Evolutionary conservation across 306 rosid species (phyloP), one percentile per base, ranked within the genome.

Genomic region (Inga oerstediana): DNA sequence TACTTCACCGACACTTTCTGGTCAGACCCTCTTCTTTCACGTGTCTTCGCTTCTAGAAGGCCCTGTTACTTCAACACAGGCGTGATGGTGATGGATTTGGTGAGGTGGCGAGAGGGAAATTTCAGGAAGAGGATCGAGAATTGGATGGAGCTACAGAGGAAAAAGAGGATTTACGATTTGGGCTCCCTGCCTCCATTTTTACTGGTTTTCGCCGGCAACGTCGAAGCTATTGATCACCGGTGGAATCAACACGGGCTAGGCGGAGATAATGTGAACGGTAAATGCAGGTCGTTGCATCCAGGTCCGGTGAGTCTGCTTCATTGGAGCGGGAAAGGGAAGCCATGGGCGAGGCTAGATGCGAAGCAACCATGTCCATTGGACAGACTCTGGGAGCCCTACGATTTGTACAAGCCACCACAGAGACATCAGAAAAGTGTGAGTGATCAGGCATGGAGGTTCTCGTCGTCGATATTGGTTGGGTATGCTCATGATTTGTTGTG

Each of bases 301-400:
- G 99, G 99, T 8, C 99, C 98, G 14, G 99, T 96, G 4, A 91
- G 95, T 46, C 79, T 96, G 68, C 86, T 96, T 7, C 99, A 96
- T 83, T 96, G 99, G 99, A 94, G 98, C 39, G 99, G 99, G 3
- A 96, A 96, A 43, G 99, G 99, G 52, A 96, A 96, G 81, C 99
- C 99, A 0, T 96, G 99, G 99, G 99, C 89, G 3, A 89, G 99
- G 79, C 89, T 96, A 4, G 99, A 96, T 10, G 86, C 80, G 10
- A 85, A 87, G 37, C 85, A 89, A 10, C 90, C 99, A 12, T 96
- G 99, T 74, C 93, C 94, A 0, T 75, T 96, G 39, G 99, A 96
- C 77, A 76, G 85, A 5, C 90, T 96, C 3, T 96, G 99, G 99
- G 91, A 91, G 87, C 99, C 99, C 17, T 96, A 96, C 79, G 99